Percentiles rank a stretch among this genome's conserved stretches.
phyloP scores from a whole-genome alignment of 1,284 basidiomycete genomes.

The Leccinum pallidistipes region DNA sequence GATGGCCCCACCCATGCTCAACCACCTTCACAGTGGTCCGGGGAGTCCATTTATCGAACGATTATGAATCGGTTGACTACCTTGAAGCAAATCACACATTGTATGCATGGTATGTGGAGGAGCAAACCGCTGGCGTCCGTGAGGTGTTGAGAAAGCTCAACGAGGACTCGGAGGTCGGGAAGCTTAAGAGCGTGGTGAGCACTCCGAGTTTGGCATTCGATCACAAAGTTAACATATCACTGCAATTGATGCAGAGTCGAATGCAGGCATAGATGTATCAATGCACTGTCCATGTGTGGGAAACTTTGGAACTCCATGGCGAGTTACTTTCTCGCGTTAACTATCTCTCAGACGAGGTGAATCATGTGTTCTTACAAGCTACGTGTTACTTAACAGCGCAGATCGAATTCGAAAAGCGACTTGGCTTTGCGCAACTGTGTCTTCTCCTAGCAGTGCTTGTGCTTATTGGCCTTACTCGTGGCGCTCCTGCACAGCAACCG shows the following conservation, averaged over 20 bases:
- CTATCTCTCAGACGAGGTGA: conserved; percentile 73
- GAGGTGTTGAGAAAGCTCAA: conserved; percentile 78
- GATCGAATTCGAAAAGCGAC: conserved; percentile 81
- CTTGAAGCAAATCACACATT: conserved; percentile 89
- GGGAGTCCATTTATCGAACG: conserved; percentile 96
- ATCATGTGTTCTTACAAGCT: conserved; percentile 8
- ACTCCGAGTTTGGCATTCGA: not conserved
- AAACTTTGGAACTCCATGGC: conserved; percentile 64
- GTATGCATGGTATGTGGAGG: conserved; percentile 87
- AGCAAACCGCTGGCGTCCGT: conserved; percentile 79
- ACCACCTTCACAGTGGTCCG: conserved; percentile 32
- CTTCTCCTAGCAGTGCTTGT: conserved; percentile 77
- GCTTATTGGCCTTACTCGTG: conserved; percentile 83
- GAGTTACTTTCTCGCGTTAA: conserved; percentile 68
- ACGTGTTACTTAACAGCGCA: conserved; percentile 30
- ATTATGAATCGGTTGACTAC: conserved; percentile 92
- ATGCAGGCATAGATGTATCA: conserved; percentile 67
- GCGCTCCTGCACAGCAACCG: conserved; percentile 35
- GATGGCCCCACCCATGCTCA: conserved; percentile 20
- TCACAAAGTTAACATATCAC: not conserved
- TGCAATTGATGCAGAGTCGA: conserved; percentile 46
- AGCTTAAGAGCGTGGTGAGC: conserved; percentile 75
- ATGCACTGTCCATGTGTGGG: conserved; percentile 67
- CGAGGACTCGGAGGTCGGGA: conserved; percentile 67
- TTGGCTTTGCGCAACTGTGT: conserved; percentile 81